phyloP scores from a whole-genome alignment of 2,329 filamentous ascomycete genomes.

The Colletotrichum higginsianum region DNA sequence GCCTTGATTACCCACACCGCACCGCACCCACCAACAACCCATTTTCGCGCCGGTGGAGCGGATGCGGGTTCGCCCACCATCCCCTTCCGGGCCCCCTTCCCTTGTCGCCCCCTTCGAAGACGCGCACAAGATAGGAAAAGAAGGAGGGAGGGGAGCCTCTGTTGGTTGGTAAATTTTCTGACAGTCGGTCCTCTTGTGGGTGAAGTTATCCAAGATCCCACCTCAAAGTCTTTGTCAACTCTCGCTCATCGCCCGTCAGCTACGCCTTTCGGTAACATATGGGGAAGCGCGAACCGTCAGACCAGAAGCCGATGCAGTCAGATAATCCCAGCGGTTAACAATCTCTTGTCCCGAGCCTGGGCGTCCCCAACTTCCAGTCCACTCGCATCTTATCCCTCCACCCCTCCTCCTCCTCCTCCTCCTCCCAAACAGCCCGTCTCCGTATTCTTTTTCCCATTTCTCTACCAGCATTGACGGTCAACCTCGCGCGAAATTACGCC shows the following conservation, averaged over 20 bases:
- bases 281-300: background rate
- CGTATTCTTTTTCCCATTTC: background rate
- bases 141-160: background rate
- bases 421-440: background rate
- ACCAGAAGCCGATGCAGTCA: background rate
- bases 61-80: slow-evolving; percentile 33
- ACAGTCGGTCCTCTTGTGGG: background rate
- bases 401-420: background rate
- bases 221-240: background rate
- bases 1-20: slow-evolving; percentile 33
- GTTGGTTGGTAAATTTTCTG: slow-evolving; percentile 2
- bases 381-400: background rate
- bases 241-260: background rate
- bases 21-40: slow-evolving; percentile 4
- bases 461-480: background rate
- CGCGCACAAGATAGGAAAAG: background rate
- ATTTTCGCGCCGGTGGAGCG: slow-evolving; percentile 35
- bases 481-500: background rate
- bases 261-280: slow-evolving; percentile 1
- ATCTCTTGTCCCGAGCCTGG: slow-evolving; percentile 26
- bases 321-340: slow-evolving; percentile 11
- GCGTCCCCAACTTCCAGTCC: background rate
- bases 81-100: slow-evolving; percentile 1
- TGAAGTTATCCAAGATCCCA: background rate
- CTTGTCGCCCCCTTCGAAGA: slow-evolving; percentile 1